These are phyloP conservation scores for Acanthamoeba culbertsoni DNA, from an alignment of 208 protist genomes.

Conservation along the genomic window DNA sequence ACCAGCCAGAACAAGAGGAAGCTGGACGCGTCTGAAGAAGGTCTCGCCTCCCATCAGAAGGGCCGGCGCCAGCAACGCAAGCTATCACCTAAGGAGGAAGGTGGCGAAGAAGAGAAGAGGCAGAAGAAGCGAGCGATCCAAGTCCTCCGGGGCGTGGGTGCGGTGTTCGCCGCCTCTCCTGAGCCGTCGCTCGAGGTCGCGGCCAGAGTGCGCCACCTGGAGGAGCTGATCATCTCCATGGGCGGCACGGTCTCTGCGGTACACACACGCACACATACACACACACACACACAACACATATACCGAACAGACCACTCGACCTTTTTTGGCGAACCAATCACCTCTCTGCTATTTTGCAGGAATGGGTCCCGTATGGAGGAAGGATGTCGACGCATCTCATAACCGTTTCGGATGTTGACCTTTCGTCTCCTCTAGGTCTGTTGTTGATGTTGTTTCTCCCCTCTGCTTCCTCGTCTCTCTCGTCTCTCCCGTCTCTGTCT, in stretches of 20 bases:
- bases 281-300: neutral
- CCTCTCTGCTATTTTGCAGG: neutral
- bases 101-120: too few relatives aligned
- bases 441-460: too few relatives aligned
- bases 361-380: neutral
- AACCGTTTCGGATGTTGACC: neutral
- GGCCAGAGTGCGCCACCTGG: neutral
- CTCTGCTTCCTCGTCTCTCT: neutral
- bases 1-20: neutral
- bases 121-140: neutral
- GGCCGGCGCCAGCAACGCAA: neutral
- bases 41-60: too few relatives aligned
- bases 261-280: neutral
- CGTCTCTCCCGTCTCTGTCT: neutral
- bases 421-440: neutral
- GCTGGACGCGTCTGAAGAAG: too few relatives aligned
- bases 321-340: neutral
- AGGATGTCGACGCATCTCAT: neutral
- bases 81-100: neutral
- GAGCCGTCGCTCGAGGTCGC: neutral
- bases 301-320: neutral
- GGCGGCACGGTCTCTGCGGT: neutral
- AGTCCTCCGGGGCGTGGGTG: neutral
- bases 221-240: neutral
- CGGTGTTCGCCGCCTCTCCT: neutral